Evolutionary conservation across 164 flowering plant genomes (phyloP).

Genomic region (Tinospora cordifolia): DNA sequence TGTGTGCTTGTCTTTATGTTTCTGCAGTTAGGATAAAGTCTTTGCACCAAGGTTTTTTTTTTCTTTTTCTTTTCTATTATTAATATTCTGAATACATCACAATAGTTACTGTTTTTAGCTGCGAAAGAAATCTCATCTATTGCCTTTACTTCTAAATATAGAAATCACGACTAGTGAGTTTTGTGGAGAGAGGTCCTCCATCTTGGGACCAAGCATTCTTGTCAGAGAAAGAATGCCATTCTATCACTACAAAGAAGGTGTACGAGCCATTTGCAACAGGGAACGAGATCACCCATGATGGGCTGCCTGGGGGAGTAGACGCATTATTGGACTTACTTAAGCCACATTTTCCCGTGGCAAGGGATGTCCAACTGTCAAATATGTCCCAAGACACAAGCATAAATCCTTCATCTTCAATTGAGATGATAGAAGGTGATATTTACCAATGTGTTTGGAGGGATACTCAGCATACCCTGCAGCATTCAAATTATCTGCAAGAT

Average conservation of each 20-base stretch:
- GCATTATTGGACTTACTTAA: slow-evolving; percentile 43
- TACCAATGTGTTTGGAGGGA: slow-evolving; percentile 35
- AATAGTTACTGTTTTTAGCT: slow-evolving; percentile 1
- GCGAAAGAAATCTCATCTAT: slow-evolving; percentile 4
- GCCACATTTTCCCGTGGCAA: slow-evolving; percentile 34
- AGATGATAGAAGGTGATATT: slow-evolving; percentile 50
- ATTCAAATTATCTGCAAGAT: slow-evolving; percentile 15
- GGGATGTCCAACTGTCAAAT: slow-evolving; percentile 30
- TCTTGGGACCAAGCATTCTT: slow-evolving; percentile 51
- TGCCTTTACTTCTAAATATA: slow-evolving; percentile 21
- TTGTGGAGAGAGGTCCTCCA: slow-evolving; percentile 59
- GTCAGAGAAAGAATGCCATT: slow-evolving; percentile 25
- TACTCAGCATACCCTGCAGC: slow-evolving; percentile 19
- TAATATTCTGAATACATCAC: neutral
- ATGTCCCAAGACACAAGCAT: slow-evolving; percentile 23
- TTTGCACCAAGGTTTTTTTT: neutral
- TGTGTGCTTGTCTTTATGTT: neutral
- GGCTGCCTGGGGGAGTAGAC: slow-evolving; percentile 39
- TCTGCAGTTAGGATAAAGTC: neutral
- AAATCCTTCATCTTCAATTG: slow-evolving; percentile 24
- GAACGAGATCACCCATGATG: slow-evolving; percentile 33
- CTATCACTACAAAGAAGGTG: slow-evolving; percentile 12
- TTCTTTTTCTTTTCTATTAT: too few species aligned
- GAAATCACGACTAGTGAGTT: slow-evolving; percentile 86
- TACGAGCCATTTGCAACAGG: slow-evolving; percentile 27